Evolutionary conservation across 495 filamentous ascomycete genomes (phyloP).

Genomic region (Aspergillus panamensis): DNA sequence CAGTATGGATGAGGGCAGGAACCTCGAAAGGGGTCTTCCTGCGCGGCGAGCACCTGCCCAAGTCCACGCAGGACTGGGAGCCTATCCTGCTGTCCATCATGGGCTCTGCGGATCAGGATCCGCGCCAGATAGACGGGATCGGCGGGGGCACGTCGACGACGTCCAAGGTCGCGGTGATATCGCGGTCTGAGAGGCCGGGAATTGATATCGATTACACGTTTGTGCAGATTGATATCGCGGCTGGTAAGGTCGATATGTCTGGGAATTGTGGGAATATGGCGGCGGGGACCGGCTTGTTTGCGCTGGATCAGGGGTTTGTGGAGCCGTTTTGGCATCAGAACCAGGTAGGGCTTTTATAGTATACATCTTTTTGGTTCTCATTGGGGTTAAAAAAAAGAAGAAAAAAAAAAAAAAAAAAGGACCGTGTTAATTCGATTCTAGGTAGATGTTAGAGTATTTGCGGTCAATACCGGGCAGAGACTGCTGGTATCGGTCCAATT

Average conservation of each 20-base stretch:
- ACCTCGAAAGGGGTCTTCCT: constrained; percentile 41
- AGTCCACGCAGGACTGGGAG: constrained; percentile 21
- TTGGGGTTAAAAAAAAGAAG: too few relatives aligned
- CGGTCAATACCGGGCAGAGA: constrained; percentile 30
- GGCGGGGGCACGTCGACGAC: constrained; percentile 41
- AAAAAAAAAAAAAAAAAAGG: too few relatives aligned
- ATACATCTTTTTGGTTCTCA: too few relatives aligned
- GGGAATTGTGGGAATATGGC: constrained; percentile 44
- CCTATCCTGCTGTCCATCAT: constrained; percentile 31
- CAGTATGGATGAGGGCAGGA: constrained; percentile 37
- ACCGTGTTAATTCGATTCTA: constrained; percentile 1
- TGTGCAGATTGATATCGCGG: constrained; percentile 32
- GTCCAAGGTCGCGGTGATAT: constrained; percentile 38
- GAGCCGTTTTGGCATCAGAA: neutral
- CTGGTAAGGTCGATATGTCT: constrained; percentile 34
- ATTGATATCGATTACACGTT: constrained; percentile 42
- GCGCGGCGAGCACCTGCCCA: constrained; percentile 31
- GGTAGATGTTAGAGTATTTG: constrained; percentile 31
- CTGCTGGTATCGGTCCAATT: constrained; percentile 28
- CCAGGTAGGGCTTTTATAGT: too few relatives aligned
- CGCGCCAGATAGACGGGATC: constrained; percentile 31
- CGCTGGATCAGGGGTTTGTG: constrained; percentile 32
- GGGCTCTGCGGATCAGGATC: constrained; percentile 20
- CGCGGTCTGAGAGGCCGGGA: constrained; percentile 24
- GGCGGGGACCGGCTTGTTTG: constrained; percentile 37